These are phyloP conservation scores for Glomus cerebriforme DNA, from an alignment of 192 early-diverging fungal genomes.

Conservation along the genomic window DNA sequence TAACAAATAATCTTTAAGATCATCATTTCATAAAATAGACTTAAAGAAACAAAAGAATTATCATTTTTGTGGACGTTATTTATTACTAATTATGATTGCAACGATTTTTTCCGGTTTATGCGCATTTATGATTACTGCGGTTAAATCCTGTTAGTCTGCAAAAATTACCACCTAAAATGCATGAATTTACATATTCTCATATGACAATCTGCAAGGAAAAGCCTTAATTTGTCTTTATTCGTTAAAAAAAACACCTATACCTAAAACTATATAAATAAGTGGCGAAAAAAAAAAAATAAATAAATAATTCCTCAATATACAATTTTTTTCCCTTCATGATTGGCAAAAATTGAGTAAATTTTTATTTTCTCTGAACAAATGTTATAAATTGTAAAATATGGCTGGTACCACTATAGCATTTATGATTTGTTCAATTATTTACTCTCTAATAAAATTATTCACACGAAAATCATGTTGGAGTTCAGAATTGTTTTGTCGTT, in stretches of 20 bases:
- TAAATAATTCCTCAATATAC: neutral
- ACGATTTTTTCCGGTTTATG: no score
- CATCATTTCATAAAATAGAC: no score
- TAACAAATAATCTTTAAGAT: no score
- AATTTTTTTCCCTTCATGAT: neutral
- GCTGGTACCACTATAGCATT: neutral
- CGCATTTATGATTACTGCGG: no score
- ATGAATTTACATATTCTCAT: neutral
- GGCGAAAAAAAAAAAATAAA: no score
- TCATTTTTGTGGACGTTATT: no score
- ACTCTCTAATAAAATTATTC: neutral
- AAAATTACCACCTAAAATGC: no score
- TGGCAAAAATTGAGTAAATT: neutral
- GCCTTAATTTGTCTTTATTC: neutral
- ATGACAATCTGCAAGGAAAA: neutral
- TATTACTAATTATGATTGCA: no score
- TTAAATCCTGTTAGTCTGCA: no score
- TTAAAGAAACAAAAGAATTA: no score
- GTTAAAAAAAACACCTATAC: neutral
- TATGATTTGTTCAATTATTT: neutral
- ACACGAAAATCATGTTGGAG: neutral
- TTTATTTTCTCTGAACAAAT: neutral
- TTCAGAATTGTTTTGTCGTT: neutral
- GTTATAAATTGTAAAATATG: neutral
- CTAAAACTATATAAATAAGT: neutral